Base-by-base conservation (phyloP, 2,329 filamentous ascomycete genomes). In the Emergomyces orientalis region DNA sequence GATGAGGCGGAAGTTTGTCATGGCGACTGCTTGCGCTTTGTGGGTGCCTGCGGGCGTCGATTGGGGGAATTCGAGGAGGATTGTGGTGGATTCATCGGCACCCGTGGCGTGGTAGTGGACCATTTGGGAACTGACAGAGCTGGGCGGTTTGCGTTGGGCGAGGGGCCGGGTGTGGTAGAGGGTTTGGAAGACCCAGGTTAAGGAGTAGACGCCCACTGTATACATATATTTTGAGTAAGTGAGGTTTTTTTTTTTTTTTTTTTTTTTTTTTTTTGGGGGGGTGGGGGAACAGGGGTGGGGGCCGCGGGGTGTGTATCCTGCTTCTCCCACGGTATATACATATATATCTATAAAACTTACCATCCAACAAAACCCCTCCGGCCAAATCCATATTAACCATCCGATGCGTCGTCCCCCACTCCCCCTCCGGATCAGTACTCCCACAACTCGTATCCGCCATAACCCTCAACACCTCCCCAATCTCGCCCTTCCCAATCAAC, bases 141-240 rank as follows among this genome's bases (percentile, higher is more conserved):
- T 74, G 5, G 91, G 91, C 0, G 82, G 71, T 74, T 90, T 83
- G 68, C 90, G 88, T 61, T 83, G 74, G 11, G 78, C 73, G 37
- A 73, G 81, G 1, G 86, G 82, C 71, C 92, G 88, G 2, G 88
- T 85, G 74, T 91, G 89, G 77, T 96, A 96, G 34, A 96, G 82
- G 54, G 88, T 88, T 77, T 96, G 90, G 82, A 93, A 95, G 59
- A 94, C 83, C 91, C 91, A 96, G 39, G 90, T 95, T 65, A 96
- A 77, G 56, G 89, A 85, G 79, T 96, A 96, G 75, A 96, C 88
- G 65, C 91, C 91, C 63, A 96, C 76, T 77, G 55, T 19, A 2
- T 22, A 22, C 7, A 55, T 54, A 30, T n/a, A 17, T 17, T 17
- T 22, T 49, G 22, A 39, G 56, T 59, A 47, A 47, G 4, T 5